Percentiles rank a stretch among this genome's conserved stretches.
Conservation (phyloP, 345 rosid species). For the Kernera saxatilis region DNA sequence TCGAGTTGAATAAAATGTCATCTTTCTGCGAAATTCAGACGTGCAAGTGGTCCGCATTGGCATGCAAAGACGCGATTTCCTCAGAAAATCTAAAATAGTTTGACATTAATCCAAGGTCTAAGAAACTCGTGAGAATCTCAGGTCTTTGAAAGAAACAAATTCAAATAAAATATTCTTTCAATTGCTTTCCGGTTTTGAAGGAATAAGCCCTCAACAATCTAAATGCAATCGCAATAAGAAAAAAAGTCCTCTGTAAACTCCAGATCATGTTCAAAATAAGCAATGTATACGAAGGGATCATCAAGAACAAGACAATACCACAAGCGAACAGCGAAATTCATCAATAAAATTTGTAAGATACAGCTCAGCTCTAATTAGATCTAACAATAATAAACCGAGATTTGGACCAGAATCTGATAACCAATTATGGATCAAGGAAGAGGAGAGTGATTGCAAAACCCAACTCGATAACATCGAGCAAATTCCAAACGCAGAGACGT, state of each 20-base stretch:
- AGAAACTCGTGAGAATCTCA: not conserved
- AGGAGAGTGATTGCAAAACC: not conserved
- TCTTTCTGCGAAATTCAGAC: not conserved
- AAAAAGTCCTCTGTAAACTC: not conserved
- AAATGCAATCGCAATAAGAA: not conserved
- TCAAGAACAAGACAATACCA: not conserved
- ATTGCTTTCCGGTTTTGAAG: not conserved
- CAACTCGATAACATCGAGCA: not conserved
- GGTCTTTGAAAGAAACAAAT: not conserved
- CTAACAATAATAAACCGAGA: not conserved
- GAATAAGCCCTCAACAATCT: not conserved
- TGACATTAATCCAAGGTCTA: not conserved
- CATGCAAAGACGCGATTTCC: not conserved
- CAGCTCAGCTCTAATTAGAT: not conserved
- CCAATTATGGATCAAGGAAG: not conserved
- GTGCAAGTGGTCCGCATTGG: not conserved
- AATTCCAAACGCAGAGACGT: not conserved
- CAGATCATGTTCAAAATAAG: not conserved
- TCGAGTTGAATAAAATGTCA: not conserved
- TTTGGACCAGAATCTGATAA: not conserved
- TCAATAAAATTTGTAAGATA: not conserved
- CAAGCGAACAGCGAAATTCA: not conserved
- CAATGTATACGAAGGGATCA: constrained; percentile 21
- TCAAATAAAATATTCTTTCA: not conserved
- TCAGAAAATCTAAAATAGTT: not conserved